Percentiles rank a stretch among this genome's conserved stretches.
Evolutionary conservation across 169 alveolate genomes (phyloP).

Genomic region (Perkinsus chesapeaki): DNA sequence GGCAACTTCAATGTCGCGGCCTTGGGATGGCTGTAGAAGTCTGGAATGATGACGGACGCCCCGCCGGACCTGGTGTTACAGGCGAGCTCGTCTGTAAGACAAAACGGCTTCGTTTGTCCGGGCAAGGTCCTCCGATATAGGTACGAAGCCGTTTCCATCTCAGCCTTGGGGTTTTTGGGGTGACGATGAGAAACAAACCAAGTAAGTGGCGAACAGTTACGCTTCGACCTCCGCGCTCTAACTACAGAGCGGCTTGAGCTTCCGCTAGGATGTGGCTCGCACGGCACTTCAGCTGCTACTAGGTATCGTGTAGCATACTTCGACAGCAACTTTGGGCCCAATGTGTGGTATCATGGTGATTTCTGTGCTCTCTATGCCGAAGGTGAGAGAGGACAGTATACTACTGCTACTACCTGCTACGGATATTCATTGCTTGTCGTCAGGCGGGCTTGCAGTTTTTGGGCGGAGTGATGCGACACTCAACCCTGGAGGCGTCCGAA

Average conservation of each 20-base stretch:
- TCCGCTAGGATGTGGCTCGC: no score
- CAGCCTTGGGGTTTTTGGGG: slow-evolving; percentile 18
- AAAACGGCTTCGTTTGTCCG: not conserved
- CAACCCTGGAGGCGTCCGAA: slow-evolving; percentile 29
- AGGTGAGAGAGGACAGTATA: no score
- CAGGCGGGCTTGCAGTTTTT: slow-evolving; percentile 8
- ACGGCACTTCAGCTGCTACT: not conserved
- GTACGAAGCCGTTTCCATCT: slow-evolving; percentile 12
- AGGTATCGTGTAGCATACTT: not conserved
- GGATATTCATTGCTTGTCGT: not conserved
- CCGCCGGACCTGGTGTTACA: not conserved
- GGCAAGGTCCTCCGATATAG: not conserved
- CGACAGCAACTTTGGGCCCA: not conserved
- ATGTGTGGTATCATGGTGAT: not conserved
- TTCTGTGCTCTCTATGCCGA: not conserved
- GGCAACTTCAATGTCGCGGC: not conserved
- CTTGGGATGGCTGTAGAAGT: slow-evolving; percentile 25
- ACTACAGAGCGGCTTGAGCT: not conserved
- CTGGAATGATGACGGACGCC: not conserved
- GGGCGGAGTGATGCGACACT: slow-evolving; percentile 25
- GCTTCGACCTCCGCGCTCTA: not conserved
- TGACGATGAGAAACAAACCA: not conserved
- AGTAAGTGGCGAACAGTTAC: no score
- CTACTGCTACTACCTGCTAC: not conserved
- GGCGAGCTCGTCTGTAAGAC: slow-evolving; percentile 21